Conservation (phyloP, 192 early-diverging fungal species). For the Ambispora gerdemannii region DNA sequence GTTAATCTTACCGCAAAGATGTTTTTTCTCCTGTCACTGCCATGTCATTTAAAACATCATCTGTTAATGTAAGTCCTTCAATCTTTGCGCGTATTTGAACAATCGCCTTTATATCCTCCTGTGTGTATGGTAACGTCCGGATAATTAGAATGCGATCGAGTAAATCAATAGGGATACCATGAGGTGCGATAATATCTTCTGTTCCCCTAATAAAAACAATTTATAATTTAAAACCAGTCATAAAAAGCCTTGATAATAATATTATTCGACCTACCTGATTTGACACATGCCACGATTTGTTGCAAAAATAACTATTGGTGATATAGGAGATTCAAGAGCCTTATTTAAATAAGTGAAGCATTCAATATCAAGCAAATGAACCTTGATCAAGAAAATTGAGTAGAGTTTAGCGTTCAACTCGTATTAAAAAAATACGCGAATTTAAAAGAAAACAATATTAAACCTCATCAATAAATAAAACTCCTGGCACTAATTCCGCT, state of each 20-base stretch:
- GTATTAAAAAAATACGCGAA: not conserved
- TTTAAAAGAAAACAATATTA: not conserved
- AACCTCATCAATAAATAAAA: slow-evolving; percentile 97
- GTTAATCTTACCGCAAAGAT: slow-evolving; percentile 67
- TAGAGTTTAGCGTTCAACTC: no score
- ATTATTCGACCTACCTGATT: slow-evolving; percentile 54
- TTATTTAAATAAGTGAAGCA: slow-evolving; percentile 99
- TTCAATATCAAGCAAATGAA: slow-evolving; percentile 99
- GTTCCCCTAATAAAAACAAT: slow-evolving; percentile 59
- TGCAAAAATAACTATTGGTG: slow-evolving; percentile 97
- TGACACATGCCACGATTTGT: slow-evolving; percentile 95
- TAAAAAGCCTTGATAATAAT: no score
- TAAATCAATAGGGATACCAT: slow-evolving; percentile 96
- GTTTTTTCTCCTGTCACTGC: slow-evolving; percentile 85
- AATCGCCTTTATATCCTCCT: slow-evolving; percentile 87
- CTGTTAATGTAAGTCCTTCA: slow-evolving; percentile 75
- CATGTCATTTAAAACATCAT: slow-evolving; percentile 74
- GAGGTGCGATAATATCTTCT: slow-evolving; percentile 74
- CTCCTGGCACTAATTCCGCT: slow-evolving; percentile 95
- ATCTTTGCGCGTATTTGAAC: slow-evolving; percentile 91
- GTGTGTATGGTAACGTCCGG: slow-evolving; percentile 87
- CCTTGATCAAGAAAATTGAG: slow-evolving; percentile 44
- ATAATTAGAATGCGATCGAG: slow-evolving; percentile 96
- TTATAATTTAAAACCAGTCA: no score
- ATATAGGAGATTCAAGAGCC: slow-evolving; percentile 90